A percentile compares a stretch with the other conserved stretches of the same genome.
Conservation (phyloP, 306 rosid genomes). For the Fragaria vesca region DNA sequence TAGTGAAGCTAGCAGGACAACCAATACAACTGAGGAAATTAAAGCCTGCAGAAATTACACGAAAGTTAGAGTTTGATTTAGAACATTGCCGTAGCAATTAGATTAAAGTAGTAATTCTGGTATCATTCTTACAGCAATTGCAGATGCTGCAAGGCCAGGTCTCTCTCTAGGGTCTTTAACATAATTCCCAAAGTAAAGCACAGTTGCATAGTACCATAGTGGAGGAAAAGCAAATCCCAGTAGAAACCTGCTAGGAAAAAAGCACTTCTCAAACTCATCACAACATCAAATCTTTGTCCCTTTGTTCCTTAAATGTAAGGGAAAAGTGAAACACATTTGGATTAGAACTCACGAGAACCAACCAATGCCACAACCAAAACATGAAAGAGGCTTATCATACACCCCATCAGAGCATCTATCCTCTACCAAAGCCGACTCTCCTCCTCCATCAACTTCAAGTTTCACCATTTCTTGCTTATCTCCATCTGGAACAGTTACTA, state of each 20-base stretch:
- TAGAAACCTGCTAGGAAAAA: conserved; percentile 25
- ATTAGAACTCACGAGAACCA: conserved; percentile 40
- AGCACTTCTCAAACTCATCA: not conserved
- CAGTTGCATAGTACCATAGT: conserved; percentile 35
- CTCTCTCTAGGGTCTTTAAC: conserved; percentile 39
- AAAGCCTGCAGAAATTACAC: conserved; percentile 28
- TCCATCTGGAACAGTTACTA: conserved; percentile 15
- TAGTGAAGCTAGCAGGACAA: conserved; percentile 19
- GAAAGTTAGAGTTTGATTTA: not conserved
- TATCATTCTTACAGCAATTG: conserved; percentile 36
- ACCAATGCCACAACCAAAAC: conserved; percentile 45
- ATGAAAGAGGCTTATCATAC: conserved; percentile 34
- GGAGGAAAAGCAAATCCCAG: conserved; percentile 44
- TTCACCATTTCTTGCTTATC: conserved; percentile 21
- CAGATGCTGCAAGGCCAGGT: conserved; percentile 46
- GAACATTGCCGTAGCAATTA: not conserved
- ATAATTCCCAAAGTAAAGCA: conserved; percentile 28
- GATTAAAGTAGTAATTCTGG: not conserved
- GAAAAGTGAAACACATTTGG: not conserved
- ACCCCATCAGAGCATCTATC: conserved; percentile 22
- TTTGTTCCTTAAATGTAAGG: not conserved
- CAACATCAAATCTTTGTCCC: not conserved
- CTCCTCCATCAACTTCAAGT: conserved; percentile 21
- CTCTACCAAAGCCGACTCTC: conserved; percentile 8
- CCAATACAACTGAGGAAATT: conserved; percentile 28